Percentiles rank a stretch among this genome's conserved stretches.
These are phyloP conservation scores for Plantago coronopus DNA, from an alignment of 305 asterid species.

Conservation along the genomic window DNA sequence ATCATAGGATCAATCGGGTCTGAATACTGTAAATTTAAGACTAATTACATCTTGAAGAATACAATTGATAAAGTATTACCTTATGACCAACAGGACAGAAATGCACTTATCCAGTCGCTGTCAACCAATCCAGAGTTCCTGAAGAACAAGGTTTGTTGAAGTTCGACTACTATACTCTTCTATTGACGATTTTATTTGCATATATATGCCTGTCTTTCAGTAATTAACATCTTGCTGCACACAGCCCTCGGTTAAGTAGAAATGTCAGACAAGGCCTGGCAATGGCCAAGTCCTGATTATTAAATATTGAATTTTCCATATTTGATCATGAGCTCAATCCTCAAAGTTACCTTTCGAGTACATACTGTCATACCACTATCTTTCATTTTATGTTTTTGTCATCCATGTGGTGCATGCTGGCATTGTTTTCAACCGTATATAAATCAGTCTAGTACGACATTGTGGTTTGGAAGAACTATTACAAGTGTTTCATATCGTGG, in stretches of 20 bases:
- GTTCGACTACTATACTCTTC: slow-evolving; percentile 14
- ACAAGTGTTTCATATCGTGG: background rate
- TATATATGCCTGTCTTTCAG: background rate
- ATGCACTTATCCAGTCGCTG: slow-evolving; percentile 73
- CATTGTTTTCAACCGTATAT: background rate
- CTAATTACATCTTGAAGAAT: too few species aligned
- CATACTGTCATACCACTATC: background rate
- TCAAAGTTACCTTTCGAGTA: background rate
- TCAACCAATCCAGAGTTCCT: slow-evolving; percentile 95
- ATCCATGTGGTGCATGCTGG: background rate
- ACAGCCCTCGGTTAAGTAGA: too few species aligned
- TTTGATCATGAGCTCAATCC: background rate
- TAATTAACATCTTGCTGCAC: background rate
- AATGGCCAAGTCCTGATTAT: background rate
- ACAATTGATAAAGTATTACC: background rate
- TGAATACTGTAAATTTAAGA: too few species aligned
- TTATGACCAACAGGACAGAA: slow-evolving; percentile 60
- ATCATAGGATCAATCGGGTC: too few species aligned
- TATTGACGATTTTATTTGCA: background rate
- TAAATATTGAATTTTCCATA: background rate
- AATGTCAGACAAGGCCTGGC: background rate
- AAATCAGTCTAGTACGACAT: background rate
- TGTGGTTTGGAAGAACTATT: slow-evolving; percentile 1
- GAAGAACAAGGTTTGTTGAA: slow-evolving; percentile 58
- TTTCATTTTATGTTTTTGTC: background rate